These are phyloP conservation scores for Sporisorium reilianum DNA, from an alignment of 1,284 basidiomycete species.

Conservation along the genomic window DNA sequence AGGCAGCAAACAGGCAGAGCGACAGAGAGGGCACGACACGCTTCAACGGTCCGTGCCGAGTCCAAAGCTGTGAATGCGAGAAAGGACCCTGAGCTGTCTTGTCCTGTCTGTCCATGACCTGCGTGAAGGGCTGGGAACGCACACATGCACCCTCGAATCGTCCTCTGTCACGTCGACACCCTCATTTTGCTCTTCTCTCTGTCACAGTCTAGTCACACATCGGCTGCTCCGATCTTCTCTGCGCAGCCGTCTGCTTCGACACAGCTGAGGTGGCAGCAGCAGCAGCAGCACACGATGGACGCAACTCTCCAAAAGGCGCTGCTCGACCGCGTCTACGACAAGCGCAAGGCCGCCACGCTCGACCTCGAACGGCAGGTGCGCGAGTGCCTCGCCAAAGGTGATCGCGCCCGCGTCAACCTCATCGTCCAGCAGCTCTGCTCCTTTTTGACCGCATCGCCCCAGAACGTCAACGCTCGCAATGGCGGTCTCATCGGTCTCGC, in stretches of 20 bases:
- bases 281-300: constrained; percentile 32
- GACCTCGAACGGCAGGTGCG: constrained; percentile 96
- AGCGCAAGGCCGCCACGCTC: constrained; percentile 92
- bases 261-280: not conserved
- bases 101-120: not conserved
- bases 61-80: not conserved
- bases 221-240: not conserved
- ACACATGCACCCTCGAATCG: not conserved
- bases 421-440: constrained; percentile 95
- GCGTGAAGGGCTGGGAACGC: not conserved
- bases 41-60: constrained; percentile 4
- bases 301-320: constrained; percentile 66
- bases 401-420: constrained; percentile 82
- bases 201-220: not conserved
- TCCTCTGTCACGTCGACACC: not conserved
- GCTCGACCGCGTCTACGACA: constrained; percentile 78
- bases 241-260: too few relatives aligned
- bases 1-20: not conserved
- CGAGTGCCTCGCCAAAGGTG: constrained; percentile 83
- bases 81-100: constrained; percentile 1
- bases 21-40: not conserved
- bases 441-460: constrained; percentile 62
- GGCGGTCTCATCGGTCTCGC: constrained; percentile 97
- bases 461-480: constrained; percentile 80
- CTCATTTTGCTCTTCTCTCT: too few relatives aligned